These are phyloP conservation scores for Colletotrichum sp. DNA, from an alignment of 2,329 filamentous ascomycete genomes.

Conservation along the genomic window DNA sequence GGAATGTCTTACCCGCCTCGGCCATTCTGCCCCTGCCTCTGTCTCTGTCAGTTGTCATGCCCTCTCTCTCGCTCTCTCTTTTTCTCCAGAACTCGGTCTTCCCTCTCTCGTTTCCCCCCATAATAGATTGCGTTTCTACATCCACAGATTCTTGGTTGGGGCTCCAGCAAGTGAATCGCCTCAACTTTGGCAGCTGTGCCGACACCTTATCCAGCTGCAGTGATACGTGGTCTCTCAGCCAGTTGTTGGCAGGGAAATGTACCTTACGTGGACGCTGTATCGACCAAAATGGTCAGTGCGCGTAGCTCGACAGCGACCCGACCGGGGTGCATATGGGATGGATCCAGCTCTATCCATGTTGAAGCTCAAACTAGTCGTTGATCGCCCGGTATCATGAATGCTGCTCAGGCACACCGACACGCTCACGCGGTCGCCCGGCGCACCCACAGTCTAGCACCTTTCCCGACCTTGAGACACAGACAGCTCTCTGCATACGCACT, in stretches of 20 bases:
- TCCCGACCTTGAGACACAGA: neutral
- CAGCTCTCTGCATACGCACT: slow-evolving; percentile 7
- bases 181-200: neutral
- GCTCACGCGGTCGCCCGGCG: neutral
- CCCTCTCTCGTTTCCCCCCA: neutral
- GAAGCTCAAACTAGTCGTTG: slow-evolving; percentile 18
- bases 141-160: neutral
- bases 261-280: slow-evolving; percentile 4
- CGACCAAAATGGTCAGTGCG: slow-evolving; percentile 7
- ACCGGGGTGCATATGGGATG: slow-evolving; percentile 19
- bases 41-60: slow-evolving; percentile 6
- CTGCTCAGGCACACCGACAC: slow-evolving; percentile 13
- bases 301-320: neutral
- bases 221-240: slow-evolving; percentile 3
- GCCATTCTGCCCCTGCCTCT: slow-evolving; percentile 4
- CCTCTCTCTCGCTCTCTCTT: neutral
- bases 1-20: slow-evolving; percentile 12
- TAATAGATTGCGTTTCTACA: neutral
- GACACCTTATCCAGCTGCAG: slow-evolving; percentile 2
- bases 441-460: neutral
- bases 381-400: slow-evolving; percentile 18
- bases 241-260: neutral
- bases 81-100: neutral
- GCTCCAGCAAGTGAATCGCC: neutral
- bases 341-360: slow-evolving; percentile 17